These are phyloP conservation scores for Graphilbum sp. DNA, from an alignment of 2,329 filamentous ascomycete genomes.

Conservation along the genomic window DNA sequence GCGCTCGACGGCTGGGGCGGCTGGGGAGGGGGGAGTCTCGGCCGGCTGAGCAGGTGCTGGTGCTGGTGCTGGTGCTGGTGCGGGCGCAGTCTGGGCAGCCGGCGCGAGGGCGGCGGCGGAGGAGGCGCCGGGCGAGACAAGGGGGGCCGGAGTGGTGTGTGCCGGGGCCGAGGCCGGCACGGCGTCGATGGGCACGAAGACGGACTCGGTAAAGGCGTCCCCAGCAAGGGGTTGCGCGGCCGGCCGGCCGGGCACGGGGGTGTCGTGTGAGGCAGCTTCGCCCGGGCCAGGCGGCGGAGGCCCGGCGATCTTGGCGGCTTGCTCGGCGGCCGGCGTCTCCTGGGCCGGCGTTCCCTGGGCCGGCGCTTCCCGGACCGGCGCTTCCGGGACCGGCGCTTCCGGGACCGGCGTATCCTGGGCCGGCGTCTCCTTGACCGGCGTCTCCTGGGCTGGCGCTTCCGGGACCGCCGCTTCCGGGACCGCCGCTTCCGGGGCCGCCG, in stretches of 20 bases:
- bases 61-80: neutral
- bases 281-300: no score
- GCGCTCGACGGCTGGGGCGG: conserved; percentile 20
- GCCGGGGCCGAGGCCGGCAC: neutral
- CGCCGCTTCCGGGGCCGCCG: conserved; percentile 11
- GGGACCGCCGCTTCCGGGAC: neutral
- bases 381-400: no score
- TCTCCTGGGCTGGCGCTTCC: neutral
- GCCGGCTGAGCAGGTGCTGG: neutral
- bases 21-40: neutral
- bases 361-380: no score
- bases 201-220: conserved; percentile 1
- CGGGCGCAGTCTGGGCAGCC: neutral
- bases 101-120: neutral
- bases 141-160: neutral
- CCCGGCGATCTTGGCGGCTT: no score
- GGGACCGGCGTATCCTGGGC: no score
- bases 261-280: neutral
- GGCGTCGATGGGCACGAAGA: conserved; percentile 6
- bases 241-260: neutral
- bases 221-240: no score
- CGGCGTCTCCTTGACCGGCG: no score
- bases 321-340: no score
- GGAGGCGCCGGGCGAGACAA: no score
- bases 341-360: no score